Evolutionary conservation across 2,329 filamentous ascomycete genomes (phyloP).

Genomic region (Clarireedia sp.): DNA sequence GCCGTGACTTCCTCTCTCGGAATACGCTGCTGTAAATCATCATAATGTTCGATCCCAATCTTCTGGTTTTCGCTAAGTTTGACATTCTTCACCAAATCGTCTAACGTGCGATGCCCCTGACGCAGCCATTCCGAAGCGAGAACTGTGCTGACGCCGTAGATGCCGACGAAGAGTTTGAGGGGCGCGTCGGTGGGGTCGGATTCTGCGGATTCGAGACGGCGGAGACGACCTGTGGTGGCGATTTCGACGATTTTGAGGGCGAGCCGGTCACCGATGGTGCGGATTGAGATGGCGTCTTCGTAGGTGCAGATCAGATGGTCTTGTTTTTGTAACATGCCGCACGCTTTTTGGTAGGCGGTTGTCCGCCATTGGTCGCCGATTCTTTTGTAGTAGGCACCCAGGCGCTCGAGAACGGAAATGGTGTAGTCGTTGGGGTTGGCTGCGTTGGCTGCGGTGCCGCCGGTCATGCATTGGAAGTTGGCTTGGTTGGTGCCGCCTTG

Average conservation of each 20-base stretch:
- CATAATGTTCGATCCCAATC: constrained; percentile 70
- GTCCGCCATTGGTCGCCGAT: constrained; percentile 72
- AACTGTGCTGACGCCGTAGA: constrained; percentile 69
- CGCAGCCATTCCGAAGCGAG: constrained; percentile 71
- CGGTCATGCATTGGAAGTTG: constrained; percentile 47
- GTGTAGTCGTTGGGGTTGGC: constrained; percentile 67
- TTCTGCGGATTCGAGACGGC: constrained; percentile 62
- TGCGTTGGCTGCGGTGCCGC: constrained; percentile 36
- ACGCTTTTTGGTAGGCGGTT: constrained; percentile 68
- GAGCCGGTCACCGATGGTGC: constrained; percentile 62
- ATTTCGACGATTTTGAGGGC: constrained; percentile 89
- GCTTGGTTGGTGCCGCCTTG: constrained; percentile 31
- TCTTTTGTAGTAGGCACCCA: constrained; percentile 70
- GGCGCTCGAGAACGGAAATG: constrained; percentile 68
- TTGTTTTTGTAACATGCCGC: constrained; percentile 64
- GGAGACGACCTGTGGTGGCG: constrained; percentile 62
- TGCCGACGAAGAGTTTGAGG: constrained; percentile 62
- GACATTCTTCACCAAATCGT: constrained; percentile 57
- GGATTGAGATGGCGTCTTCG: constrained; percentile 59
- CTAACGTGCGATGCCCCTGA: constrained; percentile 64
- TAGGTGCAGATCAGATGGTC: constrained; percentile 55
- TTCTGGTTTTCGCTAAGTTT: constrained; percentile 61
- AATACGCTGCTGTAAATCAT: constrained; percentile 72
- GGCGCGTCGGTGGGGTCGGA: constrained; percentile 57
- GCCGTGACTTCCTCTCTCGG: constrained; percentile 66